Conservation (phyloP, 164 flowering plant genomes). For the Euptelea pleiosperma region DNA sequence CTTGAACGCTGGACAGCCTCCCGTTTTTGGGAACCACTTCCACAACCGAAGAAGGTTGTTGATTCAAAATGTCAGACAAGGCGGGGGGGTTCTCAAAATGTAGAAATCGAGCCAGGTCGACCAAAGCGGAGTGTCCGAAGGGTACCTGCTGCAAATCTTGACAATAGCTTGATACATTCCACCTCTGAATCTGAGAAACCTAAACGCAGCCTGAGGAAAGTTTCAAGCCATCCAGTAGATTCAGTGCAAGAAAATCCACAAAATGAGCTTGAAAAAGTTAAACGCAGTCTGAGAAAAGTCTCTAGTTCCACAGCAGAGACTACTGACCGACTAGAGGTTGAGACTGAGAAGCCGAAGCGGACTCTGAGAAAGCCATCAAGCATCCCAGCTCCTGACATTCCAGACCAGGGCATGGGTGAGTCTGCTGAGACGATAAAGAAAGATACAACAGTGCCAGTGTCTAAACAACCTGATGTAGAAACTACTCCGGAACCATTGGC, state of each 20-base stretch:
- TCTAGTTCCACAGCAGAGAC: slow-evolving; percentile 37
- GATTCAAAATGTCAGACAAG: slow-evolving; percentile 41
- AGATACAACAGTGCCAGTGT: slow-evolving; percentile 19
- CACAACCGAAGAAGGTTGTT: slow-evolving; percentile 32
- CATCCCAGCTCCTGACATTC: slow-evolving; percentile 22
- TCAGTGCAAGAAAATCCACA: slow-evolving; percentile 53
- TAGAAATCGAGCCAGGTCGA: slow-evolving; percentile 35
- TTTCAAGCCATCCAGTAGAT: slow-evolving; percentile 40
- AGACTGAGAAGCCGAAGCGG: slow-evolving; percentile 45
- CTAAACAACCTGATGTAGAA: slow-evolving; percentile 28
- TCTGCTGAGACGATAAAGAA: slow-evolving; percentile 34
- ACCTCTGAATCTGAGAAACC: slow-evolving; percentile 52
- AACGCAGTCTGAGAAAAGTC: slow-evolving; percentile 65
- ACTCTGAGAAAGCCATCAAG: slow-evolving; percentile 26
- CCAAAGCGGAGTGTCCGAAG: slow-evolving; percentile 51
- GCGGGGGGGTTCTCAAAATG: slow-evolving; percentile 22
- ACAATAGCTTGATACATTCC: slow-evolving; percentile 33
- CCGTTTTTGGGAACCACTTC: slow-evolving; percentile 50
- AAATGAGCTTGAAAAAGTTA: slow-evolving; percentile 67
- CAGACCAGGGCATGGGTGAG: slow-evolving; percentile 13
- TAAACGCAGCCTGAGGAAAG: slow-evolving; percentile 50
- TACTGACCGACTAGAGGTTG: slow-evolving; percentile 37
- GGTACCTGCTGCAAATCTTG: slow-evolving; percentile 38
- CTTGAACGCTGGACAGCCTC: slow-evolving; percentile 77
- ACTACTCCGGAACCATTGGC: slow-evolving; percentile 17